Percentiles rank a stretch among this genome's conserved stretches.
Evolutionary conservation across 1,284 basidiomycete species (phyloP).

Genomic region (Ustilago loliicola): DNA sequence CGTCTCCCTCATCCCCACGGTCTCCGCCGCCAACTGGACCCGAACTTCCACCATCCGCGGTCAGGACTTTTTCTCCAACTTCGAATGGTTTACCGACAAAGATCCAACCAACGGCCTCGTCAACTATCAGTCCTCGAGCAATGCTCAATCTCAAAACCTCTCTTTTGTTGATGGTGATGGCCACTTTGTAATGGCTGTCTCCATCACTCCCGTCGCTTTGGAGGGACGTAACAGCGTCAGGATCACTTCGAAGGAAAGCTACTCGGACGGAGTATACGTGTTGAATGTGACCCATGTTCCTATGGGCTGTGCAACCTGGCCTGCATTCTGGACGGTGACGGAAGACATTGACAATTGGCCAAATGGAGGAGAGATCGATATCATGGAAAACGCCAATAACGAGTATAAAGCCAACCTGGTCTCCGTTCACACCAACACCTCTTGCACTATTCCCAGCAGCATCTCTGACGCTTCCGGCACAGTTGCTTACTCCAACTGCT

Average conservation of each 20-base stretch:
- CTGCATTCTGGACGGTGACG: conserved; percentile 69
- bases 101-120: conserved; percentile 67
- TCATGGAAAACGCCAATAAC: conserved; percentile 68
- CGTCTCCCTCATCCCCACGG: conserved; percentile 9
- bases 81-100: conserved; percentile 57
- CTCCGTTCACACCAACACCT: conserved; percentile 57
- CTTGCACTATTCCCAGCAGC: conserved; percentile 43
- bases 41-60: conserved; percentile 35
- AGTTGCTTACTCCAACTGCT: conserved; percentile 58
- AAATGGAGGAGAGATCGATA: conserved; percentile 68
- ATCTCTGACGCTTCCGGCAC: conserved; percentile 45
- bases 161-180: conserved; percentile 53
- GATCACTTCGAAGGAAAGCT: conserved; percentile 60
- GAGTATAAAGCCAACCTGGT: conserved; percentile 55
- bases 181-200: conserved; percentile 63
- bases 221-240: conserved; percentile 61
- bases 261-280: conserved; percentile 64
- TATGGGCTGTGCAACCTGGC: conserved; percentile 66
- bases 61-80: conserved; percentile 56
- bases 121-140: conserved; percentile 48
- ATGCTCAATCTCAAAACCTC: conserved; percentile 58
- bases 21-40: conserved; percentile 46
- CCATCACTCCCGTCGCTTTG: conserved; percentile 42
- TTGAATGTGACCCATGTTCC: conserved; percentile 66
- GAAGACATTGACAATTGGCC: conserved; percentile 57